Percentiles rank a stretch among this genome's conserved stretches.
These are phyloP conservation scores for Omphalotus guepiniiformis DNA, from an alignment of 768 basidiomycete species.

Conservation along the genomic window DNA sequence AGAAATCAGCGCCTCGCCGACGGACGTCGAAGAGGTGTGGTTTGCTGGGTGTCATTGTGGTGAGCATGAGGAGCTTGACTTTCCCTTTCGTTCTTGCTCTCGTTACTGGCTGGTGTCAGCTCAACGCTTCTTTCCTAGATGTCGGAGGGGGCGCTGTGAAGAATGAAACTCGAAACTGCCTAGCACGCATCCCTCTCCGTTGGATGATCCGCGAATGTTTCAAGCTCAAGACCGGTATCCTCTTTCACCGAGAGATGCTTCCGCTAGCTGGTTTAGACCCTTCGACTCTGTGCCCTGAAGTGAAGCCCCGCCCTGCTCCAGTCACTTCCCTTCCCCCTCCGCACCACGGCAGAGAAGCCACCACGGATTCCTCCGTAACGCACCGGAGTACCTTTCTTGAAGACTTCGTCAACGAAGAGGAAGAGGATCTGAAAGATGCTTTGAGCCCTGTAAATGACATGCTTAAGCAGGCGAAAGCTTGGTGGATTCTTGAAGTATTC, in stretches of 20 bases:
- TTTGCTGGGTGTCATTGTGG: slow-evolving; percentile 22
- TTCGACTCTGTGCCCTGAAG: slow-evolving; percentile 37
- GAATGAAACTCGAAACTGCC: slow-evolving; percentile 43
- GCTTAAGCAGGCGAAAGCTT: slow-evolving; percentile 37
- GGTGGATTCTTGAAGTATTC: slow-evolving; percentile 66
- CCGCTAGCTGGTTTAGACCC: slow-evolving; percentile 43
- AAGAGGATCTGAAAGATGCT: slow-evolving; percentile 64
- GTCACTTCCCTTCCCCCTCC: slow-evolving; percentile 21
- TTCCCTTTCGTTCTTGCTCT: background rate
- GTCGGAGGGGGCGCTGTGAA: slow-evolving; percentile 9
- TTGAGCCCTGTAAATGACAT: slow-evolving; percentile 51
- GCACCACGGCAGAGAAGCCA: slow-evolving; percentile 14
- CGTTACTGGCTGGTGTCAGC: too few species aligned
- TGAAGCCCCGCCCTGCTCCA: slow-evolving; percentile 37
- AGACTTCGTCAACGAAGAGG: slow-evolving; percentile 38
- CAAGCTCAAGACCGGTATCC: slow-evolving; percentile 48
- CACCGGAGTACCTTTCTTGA: slow-evolving; percentile 20
- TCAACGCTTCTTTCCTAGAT: slow-evolving; percentile 29
- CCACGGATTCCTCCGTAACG: slow-evolving; percentile 6
- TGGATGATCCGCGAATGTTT: slow-evolving; percentile 76
- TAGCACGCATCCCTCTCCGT: slow-evolving; percentile 69
- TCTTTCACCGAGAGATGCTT: slow-evolving; percentile 50
- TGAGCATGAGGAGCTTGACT: slow-evolving; percentile 21
- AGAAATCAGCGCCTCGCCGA: too few species aligned
- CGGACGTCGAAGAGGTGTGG: slow-evolving; percentile 10